These are phyloP conservation scores for Acanthamoeba rhysodes DNA, from an alignment of 208 protist genomes.

Conservation along the genomic window DNA sequence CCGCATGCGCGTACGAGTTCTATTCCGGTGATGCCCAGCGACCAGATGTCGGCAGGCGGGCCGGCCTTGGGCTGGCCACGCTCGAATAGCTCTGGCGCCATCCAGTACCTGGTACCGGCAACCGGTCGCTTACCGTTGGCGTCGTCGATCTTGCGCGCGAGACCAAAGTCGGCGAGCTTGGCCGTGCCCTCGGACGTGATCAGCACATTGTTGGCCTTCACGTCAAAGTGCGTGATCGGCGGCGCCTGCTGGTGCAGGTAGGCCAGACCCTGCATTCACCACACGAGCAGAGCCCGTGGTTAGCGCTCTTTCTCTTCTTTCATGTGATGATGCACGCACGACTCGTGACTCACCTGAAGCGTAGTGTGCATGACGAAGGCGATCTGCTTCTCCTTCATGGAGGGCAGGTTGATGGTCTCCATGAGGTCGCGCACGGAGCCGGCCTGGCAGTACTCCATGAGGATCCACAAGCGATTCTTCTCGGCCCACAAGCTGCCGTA, in stretches of 20 bases:
- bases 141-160: slow-evolving; percentile 70
- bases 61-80: slow-evolving; percentile 61
- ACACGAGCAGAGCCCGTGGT: not conserved
- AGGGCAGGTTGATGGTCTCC: slow-evolving; percentile 70
- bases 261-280: slow-evolving; percentile 13
- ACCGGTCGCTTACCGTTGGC: slow-evolving; percentile 34
- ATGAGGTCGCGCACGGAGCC: slow-evolving; percentile 71
- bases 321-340: not conserved
- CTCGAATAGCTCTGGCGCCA: slow-evolving; percentile 76
- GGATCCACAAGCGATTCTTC: slow-evolving; percentile 54
- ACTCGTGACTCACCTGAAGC: not conserved
- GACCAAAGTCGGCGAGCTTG: slow-evolving; percentile 73
- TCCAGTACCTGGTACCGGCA: slow-evolving; percentile 69
- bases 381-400: slow-evolving; percentile 75
- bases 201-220: slow-evolving; percentile 76
- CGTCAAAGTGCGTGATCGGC: slow-evolving; percentile 72
- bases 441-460: slow-evolving; percentile 74
- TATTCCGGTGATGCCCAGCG: slow-evolving; percentile 56
- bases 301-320: not conserved
- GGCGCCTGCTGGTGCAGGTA: slow-evolving; percentile 70
- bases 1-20: not conserved
- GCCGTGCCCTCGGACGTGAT: slow-evolving; percentile 39
- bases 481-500: slow-evolving; percentile 66
- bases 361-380: slow-evolving; percentile 63
- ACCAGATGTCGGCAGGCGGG: not conserved